These are phyloP conservation scores for Patellifolia procumbens DNA, from an alignment of 179 eudicot genomes.

Conservation along the genomic window DNA sequence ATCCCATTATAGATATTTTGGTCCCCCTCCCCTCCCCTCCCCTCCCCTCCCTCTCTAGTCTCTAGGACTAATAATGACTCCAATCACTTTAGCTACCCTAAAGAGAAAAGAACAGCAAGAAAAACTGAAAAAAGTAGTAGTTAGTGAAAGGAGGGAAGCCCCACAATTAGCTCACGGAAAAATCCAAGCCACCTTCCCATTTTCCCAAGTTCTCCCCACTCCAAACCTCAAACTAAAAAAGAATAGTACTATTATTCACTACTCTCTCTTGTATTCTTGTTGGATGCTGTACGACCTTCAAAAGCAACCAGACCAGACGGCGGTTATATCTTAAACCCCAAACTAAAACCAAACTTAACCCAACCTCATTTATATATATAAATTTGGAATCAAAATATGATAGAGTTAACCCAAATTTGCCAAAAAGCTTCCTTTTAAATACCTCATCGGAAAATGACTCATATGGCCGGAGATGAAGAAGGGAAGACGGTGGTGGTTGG, in stretches of 20 bases:
- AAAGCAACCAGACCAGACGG: conserved; percentile 39
- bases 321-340: conserved; percentile 35
- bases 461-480: conserved; percentile 1
- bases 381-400: neutral
- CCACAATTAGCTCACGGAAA: conserved; percentile 8
- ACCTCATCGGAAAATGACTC: conserved; percentile 28
- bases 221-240: conserved; percentile 21
- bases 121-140: too few species aligned
- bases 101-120: too few species aligned
- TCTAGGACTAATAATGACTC: too few species aligned
- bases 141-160: neutral
- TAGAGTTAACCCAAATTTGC: neutral
- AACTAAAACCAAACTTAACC: conserved; percentile 26
- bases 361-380: neutral
- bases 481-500: conserved; percentile 71
- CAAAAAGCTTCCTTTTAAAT: neutral
- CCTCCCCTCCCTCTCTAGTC: too few species aligned
- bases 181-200: conserved; percentile 30
- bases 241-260: conserved; percentile 3
- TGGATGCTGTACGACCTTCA: conserved; percentile 25
- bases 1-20: too few species aligned
- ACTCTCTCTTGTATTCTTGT: conserved; percentile 23
- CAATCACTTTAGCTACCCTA: too few species aligned
- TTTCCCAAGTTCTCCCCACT: neutral
- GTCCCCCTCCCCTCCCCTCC: too few species aligned